Evolutionary conservation across 202 grass and related monocot species (phyloP).

Genomic region (Hordeum pubiflorum): DNA sequence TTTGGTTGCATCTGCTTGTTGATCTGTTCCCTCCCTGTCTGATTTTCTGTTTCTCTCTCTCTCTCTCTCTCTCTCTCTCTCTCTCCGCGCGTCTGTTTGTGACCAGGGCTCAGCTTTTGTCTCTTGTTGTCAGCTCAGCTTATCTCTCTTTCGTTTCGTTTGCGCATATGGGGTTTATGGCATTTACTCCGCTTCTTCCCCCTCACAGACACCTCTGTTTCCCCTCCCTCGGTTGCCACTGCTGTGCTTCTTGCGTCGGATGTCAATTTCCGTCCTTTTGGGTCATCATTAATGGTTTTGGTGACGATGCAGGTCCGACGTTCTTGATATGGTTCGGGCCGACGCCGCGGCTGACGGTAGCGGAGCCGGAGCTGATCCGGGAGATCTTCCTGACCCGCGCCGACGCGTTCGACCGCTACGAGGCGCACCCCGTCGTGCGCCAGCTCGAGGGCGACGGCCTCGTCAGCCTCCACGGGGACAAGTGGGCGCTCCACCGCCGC

Average conservation of each 20-base stretch:
- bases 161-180: conserved; percentile 24
- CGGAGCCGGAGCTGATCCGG: conserved; percentile 68
- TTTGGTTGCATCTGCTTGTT: conserved; percentile 32
- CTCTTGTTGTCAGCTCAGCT: conserved; percentile 44
- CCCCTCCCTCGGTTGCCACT: neutral
- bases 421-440: conserved; percentile 80
- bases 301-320: conserved; percentile 42
- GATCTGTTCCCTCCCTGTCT: conserved; percentile 37
- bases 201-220: neutral
- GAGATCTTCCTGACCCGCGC: conserved; percentile 73
- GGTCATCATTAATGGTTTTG: neutral
- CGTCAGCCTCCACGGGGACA: conserved; percentile 72
- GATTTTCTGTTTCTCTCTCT: neutral
- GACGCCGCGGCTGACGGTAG: conserved; percentile 66
- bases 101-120: conserved; percentile 47
- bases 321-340: conserved; percentile 94
- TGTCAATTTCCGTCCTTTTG: neutral
- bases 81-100: conserved; percentile 17
- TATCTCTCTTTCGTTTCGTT: conserved; percentile 13
- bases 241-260: conserved; percentile 21
- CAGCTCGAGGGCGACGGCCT: conserved; percentile 89
- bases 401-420: conserved; percentile 80
- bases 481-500: conserved; percentile 81
- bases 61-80: neutral
- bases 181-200: neutral